Evolutionary conservation across 768 basidiomycete species (phyloP).

Genomic region (Myochromella boudieri): DNA sequence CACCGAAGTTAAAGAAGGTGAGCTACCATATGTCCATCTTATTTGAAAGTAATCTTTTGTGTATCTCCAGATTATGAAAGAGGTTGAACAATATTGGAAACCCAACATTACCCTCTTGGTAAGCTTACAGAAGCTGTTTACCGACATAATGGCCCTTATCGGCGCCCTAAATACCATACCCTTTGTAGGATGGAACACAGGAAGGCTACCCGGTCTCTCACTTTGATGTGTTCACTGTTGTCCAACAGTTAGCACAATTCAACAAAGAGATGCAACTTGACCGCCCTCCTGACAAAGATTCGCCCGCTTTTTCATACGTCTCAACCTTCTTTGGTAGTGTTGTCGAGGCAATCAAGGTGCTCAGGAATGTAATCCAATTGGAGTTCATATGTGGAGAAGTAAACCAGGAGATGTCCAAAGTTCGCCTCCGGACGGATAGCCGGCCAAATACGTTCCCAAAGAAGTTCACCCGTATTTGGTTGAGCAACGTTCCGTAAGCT

Average conservation of each 20-base stretch:
- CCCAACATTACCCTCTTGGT: slow-evolving; percentile 24
- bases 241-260: slow-evolving; percentile 21
- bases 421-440: slow-evolving; percentile 26
- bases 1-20: slow-evolving; percentile 8
- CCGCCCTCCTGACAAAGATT: too few species aligned
- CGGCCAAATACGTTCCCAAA: slow-evolving; percentile 27
- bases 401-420: slow-evolving; percentile 27
- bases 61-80: slow-evolving; percentile 10
- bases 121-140: too few species aligned
- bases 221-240: slow-evolving; percentile 16
- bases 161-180: too few species aligned
- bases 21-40: neutral
- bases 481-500: slow-evolving; percentile 34
- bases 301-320: too few species aligned
- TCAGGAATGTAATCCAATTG: slow-evolving; percentile 23
- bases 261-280: too few species aligned
- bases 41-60: neutral
- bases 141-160: too few species aligned
- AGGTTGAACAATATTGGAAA: slow-evolving; percentile 23
- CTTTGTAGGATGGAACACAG: too few species aligned
- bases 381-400: slow-evolving; percentile 31
- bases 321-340: too few species aligned
- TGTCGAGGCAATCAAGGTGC: slow-evolving; percentile 21
- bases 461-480: slow-evolving; percentile 31
- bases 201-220: slow-evolving; percentile 16